Base-by-base conservation (phyloP, 192 early-diverging fungal species). In the Rhizophagus clarus region DNA sequence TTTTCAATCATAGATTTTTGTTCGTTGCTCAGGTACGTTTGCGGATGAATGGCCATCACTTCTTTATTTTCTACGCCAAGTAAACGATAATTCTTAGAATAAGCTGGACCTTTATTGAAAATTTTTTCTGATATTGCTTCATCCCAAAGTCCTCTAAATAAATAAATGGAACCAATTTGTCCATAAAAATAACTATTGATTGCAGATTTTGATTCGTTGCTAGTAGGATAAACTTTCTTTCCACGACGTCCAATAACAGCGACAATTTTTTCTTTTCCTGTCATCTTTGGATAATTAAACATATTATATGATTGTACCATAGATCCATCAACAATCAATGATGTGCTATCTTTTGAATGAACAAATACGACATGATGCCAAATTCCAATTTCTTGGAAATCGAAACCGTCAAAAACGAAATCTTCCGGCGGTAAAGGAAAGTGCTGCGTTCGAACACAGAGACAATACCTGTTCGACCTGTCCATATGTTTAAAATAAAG, bases 361-460 rank as follows among this genome's bases (percentile, higher is more conserved):
- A 85, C 84, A 76, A 85, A 83, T 14, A 85, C 84, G 29, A 85
- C 68, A 64, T 85, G 84, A 49, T 85, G 84, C 84, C 84, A 85
- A 37, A 85, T 83, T 0, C 81, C 82, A 4, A 82, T 83, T 67
- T 85, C 82, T 37, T 80, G 81, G 70, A 85, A 85, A 37, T 83
- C 80, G 28, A 85, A 85, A 4, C 84, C 80, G 69, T 85, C 82
- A 77, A 85, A 85, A 15, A 85, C 84, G 77, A 83, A 85, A 42
- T 85, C 84, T 47, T 85, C 84, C 0, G 84, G 80, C 4, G 84
- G 84, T 7, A 80, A 83, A 2, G 84, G 82, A 12, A 77, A 83
- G 26, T 85, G 84, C 17, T 85, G 84, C 0, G 84, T 85, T 20
- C 82, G 71, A 24, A 85, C 84, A 69, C 84, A 85, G 20, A 85